Evolutionary conservation across 2,329 filamentous ascomycete species (phyloP), one percentile per base, ranked within the genome.

Genomic region (Diplocarpon mali): DNA sequence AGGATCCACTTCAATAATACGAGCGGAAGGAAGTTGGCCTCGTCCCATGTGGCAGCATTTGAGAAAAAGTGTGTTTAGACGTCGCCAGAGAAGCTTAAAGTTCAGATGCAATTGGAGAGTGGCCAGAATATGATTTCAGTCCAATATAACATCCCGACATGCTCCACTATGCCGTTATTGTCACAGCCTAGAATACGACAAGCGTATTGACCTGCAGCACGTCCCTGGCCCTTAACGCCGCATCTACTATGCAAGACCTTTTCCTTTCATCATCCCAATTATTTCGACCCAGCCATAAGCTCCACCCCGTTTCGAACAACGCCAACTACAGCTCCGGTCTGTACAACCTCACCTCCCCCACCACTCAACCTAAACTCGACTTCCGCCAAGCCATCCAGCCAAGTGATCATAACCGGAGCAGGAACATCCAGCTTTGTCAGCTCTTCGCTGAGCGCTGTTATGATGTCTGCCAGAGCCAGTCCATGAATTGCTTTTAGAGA

Each of bases 241-340:
- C 29, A 17, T 35, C 42, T 44, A 38, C 7, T 34, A 44, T 40
- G 41, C 57, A 65, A 66, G 53, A n/a, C 39, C 31, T 58, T 64
- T 67, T 66, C 59, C 65, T 44, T 17, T 17, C 32, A 31, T 6
- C 15, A 28, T 24, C 27, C 15, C 27, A 41, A 41, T 56, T 36
- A 57, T 44, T 51, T 51, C 2, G 36, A 38, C 6, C 24, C 38
- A 6, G 63, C 69, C 67, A 78, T 73, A 48, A 96, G 67, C 62
- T 95, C 90, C 27, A 86, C 89, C 0, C 92, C 92, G 45, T 77
- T 83, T 49, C 92, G 73, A 35, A 98, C 77, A 5, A 95, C 85
- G 1, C 90, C 92, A 10, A 96, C 86, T 37, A 95, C 72, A 0
- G 89, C 92, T 6, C 92, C 90, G 0, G 92, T 96, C 69, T 98